Evolutionary conservation across 257 asterid species (phyloP).

Genomic region (Apocynum venetum): DNA sequence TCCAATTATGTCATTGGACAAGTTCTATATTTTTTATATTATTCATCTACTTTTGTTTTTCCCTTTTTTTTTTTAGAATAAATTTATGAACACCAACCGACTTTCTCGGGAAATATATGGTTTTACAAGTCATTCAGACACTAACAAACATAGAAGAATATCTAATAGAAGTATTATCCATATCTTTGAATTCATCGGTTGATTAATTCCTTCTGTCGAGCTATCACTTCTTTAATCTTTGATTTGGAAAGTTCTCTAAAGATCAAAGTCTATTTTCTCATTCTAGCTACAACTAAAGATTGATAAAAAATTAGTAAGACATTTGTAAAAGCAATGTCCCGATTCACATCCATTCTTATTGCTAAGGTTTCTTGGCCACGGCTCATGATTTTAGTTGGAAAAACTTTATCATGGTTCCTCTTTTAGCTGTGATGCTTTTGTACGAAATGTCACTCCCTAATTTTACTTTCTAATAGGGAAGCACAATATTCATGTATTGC

Average conservation of each 20-base stretch:
- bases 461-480: not conserved
- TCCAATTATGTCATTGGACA: constrained; percentile 4
- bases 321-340: not conserved
- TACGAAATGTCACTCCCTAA: not conserved
- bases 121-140: not conserved
- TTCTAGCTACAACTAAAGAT: not conserved
- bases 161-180: not conserved
- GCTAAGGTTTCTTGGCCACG: not conserved
- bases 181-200: not conserved
- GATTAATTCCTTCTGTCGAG: not conserved
- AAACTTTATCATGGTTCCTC: not conserved
- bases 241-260: not conserved
- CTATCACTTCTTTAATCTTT: not conserved
- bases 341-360: not conserved
- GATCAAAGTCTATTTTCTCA: not conserved
- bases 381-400: constrained; percentile 1
- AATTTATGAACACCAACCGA: constrained; percentile 3
- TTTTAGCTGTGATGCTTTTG: constrained; percentile 2
- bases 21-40: not conserved
- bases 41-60: not conserved
- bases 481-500: not conserved
- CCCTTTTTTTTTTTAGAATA: constrained; percentile 2
- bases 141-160: not conserved
- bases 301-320: not conserved
- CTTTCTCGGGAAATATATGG: not conserved